These are phyloP conservation scores for Penicillium glabrum DNA, from an alignment of 2,329 filamentous ascomycete species.

Conservation along the genomic window DNA sequence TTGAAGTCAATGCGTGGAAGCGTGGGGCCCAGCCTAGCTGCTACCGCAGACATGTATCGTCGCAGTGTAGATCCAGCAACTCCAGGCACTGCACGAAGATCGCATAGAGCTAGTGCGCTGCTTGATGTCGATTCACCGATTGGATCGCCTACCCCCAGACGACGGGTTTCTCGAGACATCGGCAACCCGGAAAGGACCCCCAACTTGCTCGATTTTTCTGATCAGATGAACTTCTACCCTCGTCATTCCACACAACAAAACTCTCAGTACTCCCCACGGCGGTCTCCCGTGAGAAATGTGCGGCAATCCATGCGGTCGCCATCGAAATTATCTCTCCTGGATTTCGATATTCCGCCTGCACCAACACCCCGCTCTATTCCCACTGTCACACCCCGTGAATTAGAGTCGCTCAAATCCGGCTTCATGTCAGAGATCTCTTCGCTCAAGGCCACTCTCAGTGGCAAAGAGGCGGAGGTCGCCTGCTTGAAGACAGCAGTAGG, in stretches of 20 bases:
- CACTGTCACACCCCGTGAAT: conserved; percentile 83
- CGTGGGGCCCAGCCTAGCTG: conserved; percentile 44
- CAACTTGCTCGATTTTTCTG: conserved; percentile 86
- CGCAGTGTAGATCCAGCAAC: conserved; percentile 35
- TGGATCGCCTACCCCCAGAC: conserved; percentile 51
- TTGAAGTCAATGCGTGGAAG: conserved; percentile 46
- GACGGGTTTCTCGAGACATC: conserved; percentile 46
- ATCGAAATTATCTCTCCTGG: conserved; percentile 69
- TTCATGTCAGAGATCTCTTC: conserved; percentile 92
- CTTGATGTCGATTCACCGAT: conserved; percentile 36
- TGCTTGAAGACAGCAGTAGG: conserved; percentile 83
- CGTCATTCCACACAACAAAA: conserved; percentile 46
- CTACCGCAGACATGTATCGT: conserved; percentile 7
- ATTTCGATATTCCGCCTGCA: conserved; percentile 91
- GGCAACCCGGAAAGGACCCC: conserved; percentile 60
- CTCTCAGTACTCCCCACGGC: conserved; percentile 39
- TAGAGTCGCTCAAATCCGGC: conserved; percentile 86
- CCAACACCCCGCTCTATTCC: conserved; percentile 91
- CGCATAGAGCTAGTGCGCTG: conserved; percentile 25
- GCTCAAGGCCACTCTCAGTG: conserved; percentile 86
- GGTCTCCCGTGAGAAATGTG: conserved; percentile 46
- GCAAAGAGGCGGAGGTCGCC: conserved; percentile 87
- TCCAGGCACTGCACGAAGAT: conserved; percentile 50
- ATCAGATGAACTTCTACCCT: conserved; percentile 64
- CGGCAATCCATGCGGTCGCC: conserved; percentile 37